Conservation (phyloP, 164 flowering plant species). For the Stephania yunnanensis region DNA sequence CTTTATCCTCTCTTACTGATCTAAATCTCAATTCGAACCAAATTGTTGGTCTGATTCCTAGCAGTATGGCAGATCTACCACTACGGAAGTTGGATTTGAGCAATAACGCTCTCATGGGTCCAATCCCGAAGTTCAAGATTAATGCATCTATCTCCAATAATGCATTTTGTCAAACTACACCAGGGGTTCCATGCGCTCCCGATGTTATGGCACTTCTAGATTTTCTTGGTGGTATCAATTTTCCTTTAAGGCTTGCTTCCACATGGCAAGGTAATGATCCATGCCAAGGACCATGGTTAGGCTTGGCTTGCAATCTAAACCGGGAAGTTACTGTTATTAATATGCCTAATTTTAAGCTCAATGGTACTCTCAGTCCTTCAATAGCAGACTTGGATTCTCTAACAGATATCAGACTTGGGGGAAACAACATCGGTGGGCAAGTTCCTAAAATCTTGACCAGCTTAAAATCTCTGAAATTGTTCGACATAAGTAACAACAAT, state of each 20-base stretch:
- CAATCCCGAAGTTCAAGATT: conserved; percentile 45
- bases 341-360: conserved; percentile 46
- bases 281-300: conserved; percentile 59
- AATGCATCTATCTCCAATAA: conserved; percentile 32
- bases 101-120: conserved; percentile 55
- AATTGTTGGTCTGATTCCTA: conserved; percentile 67
- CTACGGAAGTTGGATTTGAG: conserved; percentile 43
- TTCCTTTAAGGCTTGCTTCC: conserved; percentile 44
- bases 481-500: conserved; percentile 60
- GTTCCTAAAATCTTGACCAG: conserved; percentile 42
- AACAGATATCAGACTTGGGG: conserved; percentile 34
- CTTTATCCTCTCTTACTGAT: conserved; percentile 42
- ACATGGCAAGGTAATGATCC: conserved; percentile 78
- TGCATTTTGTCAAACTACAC: conserved; percentile 47
- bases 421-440: conserved; percentile 43
- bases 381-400: conserved; percentile 51
- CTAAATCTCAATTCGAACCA: conserved; percentile 55
- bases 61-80: conserved; percentile 31
- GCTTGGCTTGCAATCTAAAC: conserved; percentile 41
- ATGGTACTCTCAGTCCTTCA: conserved; percentile 68
- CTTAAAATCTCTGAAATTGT: conserved; percentile 40
- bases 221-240: conserved; percentile 51
- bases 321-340: conserved; percentile 43
- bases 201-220: conserved; percentile 58
- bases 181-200: conserved; percentile 50